phyloP scores from a whole-genome alignment of 2,329 filamentous ascomycete species.

The Exophiala alcalophila region DNA sequence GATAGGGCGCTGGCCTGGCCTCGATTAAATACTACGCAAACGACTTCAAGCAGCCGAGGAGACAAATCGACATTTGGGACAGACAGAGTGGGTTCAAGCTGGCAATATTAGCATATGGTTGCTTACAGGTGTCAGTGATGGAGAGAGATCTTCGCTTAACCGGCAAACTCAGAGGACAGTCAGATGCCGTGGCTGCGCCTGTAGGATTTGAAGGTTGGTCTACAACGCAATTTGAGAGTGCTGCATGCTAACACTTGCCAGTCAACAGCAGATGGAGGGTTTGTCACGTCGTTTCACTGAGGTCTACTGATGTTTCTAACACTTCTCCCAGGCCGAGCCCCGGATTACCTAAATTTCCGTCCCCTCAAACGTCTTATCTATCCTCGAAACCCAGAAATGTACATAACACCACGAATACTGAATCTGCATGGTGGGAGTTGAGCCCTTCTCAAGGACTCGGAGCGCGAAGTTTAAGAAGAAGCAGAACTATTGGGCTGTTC shows the following conservation, averaged over 20 bases:
- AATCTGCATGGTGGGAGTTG: not conserved
- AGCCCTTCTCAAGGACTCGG: not conserved
- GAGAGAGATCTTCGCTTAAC: conserved; percentile 63
- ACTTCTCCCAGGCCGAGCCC: conserved; percentile 19
- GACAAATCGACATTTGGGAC: conserved; percentile 63
- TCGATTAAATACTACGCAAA: conserved; percentile 60
- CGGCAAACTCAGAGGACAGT: conserved; percentile 60
- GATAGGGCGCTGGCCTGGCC: conserved; percentile 53
- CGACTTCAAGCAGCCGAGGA: conserved; percentile 59
- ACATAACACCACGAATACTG: conserved; percentile 5
- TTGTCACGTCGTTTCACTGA: conserved; percentile 22
- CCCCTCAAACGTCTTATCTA: not conserved
- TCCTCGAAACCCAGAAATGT: conserved; percentile 6
- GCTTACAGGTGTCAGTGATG: conserved; percentile 56
- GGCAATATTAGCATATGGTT: not conserved
- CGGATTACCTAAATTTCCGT: conserved; percentile 28
- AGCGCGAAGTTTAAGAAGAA: no score
- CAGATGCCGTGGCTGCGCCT: conserved; percentile 57
- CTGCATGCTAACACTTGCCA: conserved; percentile 21
- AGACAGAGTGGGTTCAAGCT: conserved; percentile 55
- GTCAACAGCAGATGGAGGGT: conserved; percentile 68
- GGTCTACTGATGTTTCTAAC: conserved; percentile 8
- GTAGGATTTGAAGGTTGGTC: conserved; percentile 54
- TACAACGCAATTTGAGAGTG: not conserved
- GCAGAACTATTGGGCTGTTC: conserved; percentile 1